Base-by-base conservation (phyloP, 1,139 yeast species). In the Protomyces lactucae-debilis region DNA sequence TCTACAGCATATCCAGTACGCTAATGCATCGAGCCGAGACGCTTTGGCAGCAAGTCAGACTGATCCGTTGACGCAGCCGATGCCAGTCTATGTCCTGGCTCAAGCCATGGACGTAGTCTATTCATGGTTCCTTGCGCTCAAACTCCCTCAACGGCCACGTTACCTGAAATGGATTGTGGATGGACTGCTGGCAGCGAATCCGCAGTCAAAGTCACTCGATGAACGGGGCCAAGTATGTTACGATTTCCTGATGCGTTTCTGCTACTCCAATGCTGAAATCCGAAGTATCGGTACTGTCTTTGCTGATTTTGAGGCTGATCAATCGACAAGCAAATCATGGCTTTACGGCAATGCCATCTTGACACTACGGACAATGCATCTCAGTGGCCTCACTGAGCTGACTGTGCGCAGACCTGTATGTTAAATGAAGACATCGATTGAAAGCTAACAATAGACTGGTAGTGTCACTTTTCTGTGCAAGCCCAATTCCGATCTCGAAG, bases 1-100 rank as follows among this genome's bases (percentile, higher is more conserved):
- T 0, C 87, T 89, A 76, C 86, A 86, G 70, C 87, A 85, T 71
- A 86, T 89, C 65, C 89, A 87, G 71, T 86, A 84, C 71, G 84
- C 91, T 0, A 79, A 82, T 64, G 90, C 87, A 52, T 75, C 72
- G 39, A 68, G 75, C 60, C 70, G 69, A 46, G 71, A 68, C 57
- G 67, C 72, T 48, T 68, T 70, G 40, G 70, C 73, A 52, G 80
- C 80, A 65, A 75, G 76, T 35, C 83, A 82, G 1, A 72, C 72
- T 12, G 76, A 76, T 43, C 80, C 76, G 32, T 71, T 56, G 52
- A 57, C 63, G 28, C 55, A 70, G 9, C 71, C 74, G 14, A 73
- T 87, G 64, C 80, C 87, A 0, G 85, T 83, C 65, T 88, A 87
- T 72, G 78, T 86, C 45, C 75, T 83, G 32, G 78, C 84, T 0